Evolutionary conservation across 2,329 filamentous ascomycete species (phyloP).

Genomic region (Stromatinia cepivora): DNA sequence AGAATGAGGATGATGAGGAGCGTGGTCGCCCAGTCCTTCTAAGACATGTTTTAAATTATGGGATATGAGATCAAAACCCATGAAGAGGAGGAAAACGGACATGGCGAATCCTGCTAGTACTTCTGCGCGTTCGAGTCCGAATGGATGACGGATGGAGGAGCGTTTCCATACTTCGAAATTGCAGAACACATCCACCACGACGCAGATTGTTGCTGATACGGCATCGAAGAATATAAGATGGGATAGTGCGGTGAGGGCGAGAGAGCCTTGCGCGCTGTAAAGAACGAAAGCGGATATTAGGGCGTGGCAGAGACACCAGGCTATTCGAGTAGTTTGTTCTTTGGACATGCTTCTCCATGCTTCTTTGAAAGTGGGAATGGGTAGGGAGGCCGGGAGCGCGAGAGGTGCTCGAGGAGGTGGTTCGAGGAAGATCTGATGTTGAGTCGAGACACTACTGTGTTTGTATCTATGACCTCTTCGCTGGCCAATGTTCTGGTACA

Average conservation of each 20-base stretch:
- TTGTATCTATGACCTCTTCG: slow-evolving; percentile 96
- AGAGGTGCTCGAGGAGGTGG: slow-evolving; percentile 82
- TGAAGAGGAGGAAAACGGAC: slow-evolving; percentile 95
- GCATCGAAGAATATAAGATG: slow-evolving; percentile 96
- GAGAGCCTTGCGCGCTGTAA: slow-evolving; percentile 79
- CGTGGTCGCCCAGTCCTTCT: slow-evolving; percentile 68
- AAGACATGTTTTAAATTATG: slow-evolving; percentile 93
- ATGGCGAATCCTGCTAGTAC: slow-evolving; percentile 94
- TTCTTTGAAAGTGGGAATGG: slow-evolving; percentile 85
- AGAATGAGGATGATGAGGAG: slow-evolving; percentile 67
- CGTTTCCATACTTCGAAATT: slow-evolving; percentile 99
- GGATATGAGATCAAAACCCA: slow-evolving; percentile 91
- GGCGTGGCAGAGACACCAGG: slow-evolving; percentile 89
- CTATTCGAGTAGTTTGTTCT: slow-evolving; percentile 78
- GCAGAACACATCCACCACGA: slow-evolving; percentile 85
- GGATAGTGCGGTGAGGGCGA: slow-evolving; percentile 88
- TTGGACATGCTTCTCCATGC: slow-evolving; percentile 86
- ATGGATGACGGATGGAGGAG: slow-evolving; percentile 89
- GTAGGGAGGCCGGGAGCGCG: slow-evolving; percentile 85
- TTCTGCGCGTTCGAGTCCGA: slow-evolving; percentile 87
- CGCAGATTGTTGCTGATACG: slow-evolving; percentile 85
- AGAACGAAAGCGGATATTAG: slow-evolving; percentile 81
- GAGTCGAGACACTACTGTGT: slow-evolving; percentile 84
- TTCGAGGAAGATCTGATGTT: slow-evolving; percentile 94
- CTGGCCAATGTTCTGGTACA: slow-evolving; percentile 77